A percentile compares a stretch with the other conserved stretches of the same genome.
Conservation (phyloP, 2,329 filamentous ascomycete genomes). For the Diaporthe amygdali region DNA sequence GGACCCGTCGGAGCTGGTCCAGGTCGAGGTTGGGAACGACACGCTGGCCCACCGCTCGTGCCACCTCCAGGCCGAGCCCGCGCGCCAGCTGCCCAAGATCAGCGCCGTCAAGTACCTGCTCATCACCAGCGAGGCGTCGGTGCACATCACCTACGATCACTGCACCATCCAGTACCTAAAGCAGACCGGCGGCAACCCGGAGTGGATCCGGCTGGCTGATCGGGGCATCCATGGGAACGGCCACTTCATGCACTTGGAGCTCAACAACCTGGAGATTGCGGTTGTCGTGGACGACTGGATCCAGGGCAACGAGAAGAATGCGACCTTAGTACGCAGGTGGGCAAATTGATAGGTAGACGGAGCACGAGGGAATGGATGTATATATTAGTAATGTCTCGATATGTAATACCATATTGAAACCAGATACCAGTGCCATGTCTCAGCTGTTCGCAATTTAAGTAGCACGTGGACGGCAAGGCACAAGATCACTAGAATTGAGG, state of each 20-base stretch:
- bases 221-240: conserved; percentile 55
- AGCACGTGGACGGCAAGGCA: too few relatives aligned
- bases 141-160: conserved; percentile 57
- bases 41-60: conserved; percentile 28
- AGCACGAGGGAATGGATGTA: background rate
- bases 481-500: too few relatives aligned
- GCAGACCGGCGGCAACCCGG: conserved; percentile 50
- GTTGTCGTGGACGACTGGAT: conserved; percentile 24
- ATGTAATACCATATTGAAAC: background rate
- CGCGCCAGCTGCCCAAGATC: conserved; percentile 49
- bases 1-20: conserved; percentile 31
- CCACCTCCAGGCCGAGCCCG: conserved; percentile 35
- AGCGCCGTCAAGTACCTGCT: conserved; percentile 49
- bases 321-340: background rate
- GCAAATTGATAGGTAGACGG: background rate
- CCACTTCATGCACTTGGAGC: conserved; percentile 54
- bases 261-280: conserved; percentile 40
- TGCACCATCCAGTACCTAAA: conserved; percentile 55
- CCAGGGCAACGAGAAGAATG: conserved; percentile 7
- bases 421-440: background rate
- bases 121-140: conserved; percentile 53
- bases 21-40: conserved; percentile 33
- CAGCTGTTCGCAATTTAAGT: background rate
- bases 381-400: background rate
- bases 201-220: conserved; percentile 49